Evolutionary conservation across 2,329 filamentous ascomycete species (phyloP).

Genomic region (Aspergillus arachidicola): DNA sequence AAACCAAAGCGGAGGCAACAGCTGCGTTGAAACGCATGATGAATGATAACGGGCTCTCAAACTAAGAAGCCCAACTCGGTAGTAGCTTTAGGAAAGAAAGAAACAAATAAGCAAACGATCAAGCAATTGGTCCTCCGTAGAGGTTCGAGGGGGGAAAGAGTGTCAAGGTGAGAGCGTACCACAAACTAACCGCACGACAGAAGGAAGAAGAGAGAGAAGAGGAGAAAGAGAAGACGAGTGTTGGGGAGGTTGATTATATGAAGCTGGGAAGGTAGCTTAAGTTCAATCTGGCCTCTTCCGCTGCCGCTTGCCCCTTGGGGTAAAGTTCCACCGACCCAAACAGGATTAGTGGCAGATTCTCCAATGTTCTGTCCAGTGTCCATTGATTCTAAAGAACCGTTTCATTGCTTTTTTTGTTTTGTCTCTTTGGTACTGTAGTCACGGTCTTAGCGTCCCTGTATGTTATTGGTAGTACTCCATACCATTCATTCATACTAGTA

Average conservation of each 20-base stretch:
- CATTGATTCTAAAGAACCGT: not conserved
- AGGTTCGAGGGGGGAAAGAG: constrained; percentile 7
- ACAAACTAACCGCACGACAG: constrained; percentile 16
- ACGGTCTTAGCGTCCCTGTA: no score
- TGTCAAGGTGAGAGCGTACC: constrained; percentile 6
- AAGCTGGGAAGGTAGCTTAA: constrained; percentile 27
- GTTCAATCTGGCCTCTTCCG: constrained; percentile 50
- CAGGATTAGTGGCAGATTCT: constrained; percentile 14
- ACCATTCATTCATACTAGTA: no score
- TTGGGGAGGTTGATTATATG: constrained; percentile 33
- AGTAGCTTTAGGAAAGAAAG: constrained; percentile 9
- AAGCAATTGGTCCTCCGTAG: constrained; percentile 25
- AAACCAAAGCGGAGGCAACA: constrained; percentile 69
- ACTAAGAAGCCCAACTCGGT: not conserved
- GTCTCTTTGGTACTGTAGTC: not conserved
- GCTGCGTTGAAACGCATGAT: constrained; percentile 84
- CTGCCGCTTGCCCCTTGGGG: constrained; percentile 22
- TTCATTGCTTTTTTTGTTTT: not conserved
- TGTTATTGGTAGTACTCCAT: no score
- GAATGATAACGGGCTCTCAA: constrained; percentile 27
- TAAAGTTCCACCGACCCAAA: constrained; percentile 9
- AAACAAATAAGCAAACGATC: constrained; percentile 18
- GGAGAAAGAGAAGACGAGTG: constrained; percentile 15
- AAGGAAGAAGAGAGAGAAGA: constrained; percentile 16
- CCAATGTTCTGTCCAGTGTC: constrained; percentile 12